A percentile compares a stretch with the other conserved stretches of the same genome.
phyloP scores from a whole-genome alignment of 495 filamentous ascomycete species.

The Cryomyces minteri region DNA sequence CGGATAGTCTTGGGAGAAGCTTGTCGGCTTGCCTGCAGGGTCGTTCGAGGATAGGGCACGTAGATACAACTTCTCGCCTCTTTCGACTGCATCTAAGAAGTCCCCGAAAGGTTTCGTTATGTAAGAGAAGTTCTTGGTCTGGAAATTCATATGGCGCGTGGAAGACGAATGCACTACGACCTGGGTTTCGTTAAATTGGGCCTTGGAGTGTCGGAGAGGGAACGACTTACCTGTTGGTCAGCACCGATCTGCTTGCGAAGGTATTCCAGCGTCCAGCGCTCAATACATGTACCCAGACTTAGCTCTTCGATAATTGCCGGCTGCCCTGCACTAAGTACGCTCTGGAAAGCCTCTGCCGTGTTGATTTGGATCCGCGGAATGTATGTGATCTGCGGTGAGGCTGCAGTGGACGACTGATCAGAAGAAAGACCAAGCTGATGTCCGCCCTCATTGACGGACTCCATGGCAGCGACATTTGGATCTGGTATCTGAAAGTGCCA shows the following conservation, averaged over 20 bases:
- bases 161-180: constrained; percentile 52
- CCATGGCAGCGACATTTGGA: not conserved
- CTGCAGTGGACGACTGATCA: not conserved
- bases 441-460: not conserved
- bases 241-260: constrained; percentile 43
- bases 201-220: constrained; percentile 6
- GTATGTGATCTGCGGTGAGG: constrained; percentile 6
- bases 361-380: constrained; percentile 33
- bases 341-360: constrained; percentile 35
- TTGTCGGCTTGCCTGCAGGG: constrained; percentile 48
- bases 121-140: constrained; percentile 67
- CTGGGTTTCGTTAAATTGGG: constrained; percentile 19
- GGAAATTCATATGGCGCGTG: constrained; percentile 56
- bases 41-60: constrained; percentile 51
- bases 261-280: constrained; percentile 51
- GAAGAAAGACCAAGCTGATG: not conserved
- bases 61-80: constrained; percentile 54
- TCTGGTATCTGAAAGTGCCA: not conserved
- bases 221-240: constrained; percentile 37
- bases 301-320: constrained; percentile 48
- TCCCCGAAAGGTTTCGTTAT: constrained; percentile 44
- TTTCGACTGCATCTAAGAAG: constrained; percentile 42
- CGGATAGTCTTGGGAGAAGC: constrained; percentile 53
- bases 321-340: constrained; percentile 34
- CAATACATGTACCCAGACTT: constrained; percentile 46